Base-by-base conservation (phyloP, 768 basidiomycete genomes). In the Termitomyces eurrhizus region DNA sequence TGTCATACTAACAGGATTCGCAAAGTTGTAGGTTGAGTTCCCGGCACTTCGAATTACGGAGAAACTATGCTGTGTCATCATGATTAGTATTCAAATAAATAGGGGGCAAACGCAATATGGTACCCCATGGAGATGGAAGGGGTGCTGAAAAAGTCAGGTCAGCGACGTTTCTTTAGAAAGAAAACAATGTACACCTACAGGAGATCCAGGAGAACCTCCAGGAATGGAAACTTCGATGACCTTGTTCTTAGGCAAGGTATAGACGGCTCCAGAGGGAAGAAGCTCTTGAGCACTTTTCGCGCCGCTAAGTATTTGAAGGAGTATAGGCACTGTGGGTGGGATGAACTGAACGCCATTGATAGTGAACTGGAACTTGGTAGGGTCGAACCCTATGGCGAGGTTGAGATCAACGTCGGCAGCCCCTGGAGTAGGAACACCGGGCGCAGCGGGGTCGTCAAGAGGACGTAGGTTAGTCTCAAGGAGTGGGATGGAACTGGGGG, bases 291-390 rank as follows among this genome's bases (percentile, higher is more conserved):
- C 76, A 18, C 75, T 72, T 36, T 70, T 71, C 7, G 79, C 79
- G 0, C 86, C 86, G 55, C 80, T 85, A 36, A 87, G 65, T 41
- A 86, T 81, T 63, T 87, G 86, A 14, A 86, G 76, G 7, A 87
- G 75, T 11, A 85, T 78, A 0, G 86, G 85, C 0, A 78, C 70
- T 0, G 74, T 72, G 0, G 84, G 84, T 2, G 75, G 66, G 6
- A 46, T 42, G 61, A 73, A 80, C 2, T 64, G 56, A 0, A 62
- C 68, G 2, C 70, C 70, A 53, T 80, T 78, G 32, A 77, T 65
- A 1, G 48, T 62, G 60, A 73, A 76, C n/a, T 55, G 29, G 29
- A 29, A 29, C 29, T 29, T 56, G 16, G 46, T 39, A 9, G 49
- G 44, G 12, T 51, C 37, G 52, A 18, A 69, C 7, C 52, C 58